Base-by-base conservation (phyloP, 2,329 filamentous ascomycete species). In the Alternaria angustiovoidea region DNA sequence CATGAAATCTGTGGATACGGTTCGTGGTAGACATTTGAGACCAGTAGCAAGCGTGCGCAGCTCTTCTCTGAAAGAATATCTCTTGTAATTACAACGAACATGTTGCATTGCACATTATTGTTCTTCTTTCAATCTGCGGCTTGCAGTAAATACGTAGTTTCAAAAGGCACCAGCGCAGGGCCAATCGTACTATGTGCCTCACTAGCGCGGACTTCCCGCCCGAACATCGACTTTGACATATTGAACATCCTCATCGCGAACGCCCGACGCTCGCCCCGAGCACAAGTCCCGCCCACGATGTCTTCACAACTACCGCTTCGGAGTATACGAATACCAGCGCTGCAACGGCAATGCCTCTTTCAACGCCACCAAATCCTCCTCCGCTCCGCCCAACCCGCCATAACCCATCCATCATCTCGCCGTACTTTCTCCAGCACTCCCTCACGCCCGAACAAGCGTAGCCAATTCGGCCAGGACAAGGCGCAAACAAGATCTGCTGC, bases 341-440 rank as follows among this genome's bases (percentile, higher is more conserved):
- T 75, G 18, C 65, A 68, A 39, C 72, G 65, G 42, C 73, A 74
- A 70, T 75, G 72, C 44, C 64, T 73, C 54, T 67, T 70, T 62
- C 64, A 65, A 9, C 67, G 62, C 18, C 65, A 46, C 36, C 59
- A 57, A 51, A 51, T 39, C 18, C 53, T 51, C 54, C 32, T 51
- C 57, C 48, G 48, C 49, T 30, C 53, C 41, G 22, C 47, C 39
- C 43, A 51, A 47, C 47, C 64, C 30, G 38, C 63, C 9, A 39
- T 59, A n/a, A 49, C 46, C 46, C 46, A 49, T 14, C 46, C 46
- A 49, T 38, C 30, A 5, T 49, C 30, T 18, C 46, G 14, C 30
- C 73, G 70, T 42, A 59, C 64, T 22, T 73, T 75, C 59, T 71
- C 73, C 36, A 65, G 67, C 5, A 72, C 71, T 30, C 53, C 66